Evolutionary conservation across 2,329 filamentous ascomycete genomes (phyloP), one percentile per base, ranked within the genome.

Genomic region (Stemphylium beticola): DNA sequence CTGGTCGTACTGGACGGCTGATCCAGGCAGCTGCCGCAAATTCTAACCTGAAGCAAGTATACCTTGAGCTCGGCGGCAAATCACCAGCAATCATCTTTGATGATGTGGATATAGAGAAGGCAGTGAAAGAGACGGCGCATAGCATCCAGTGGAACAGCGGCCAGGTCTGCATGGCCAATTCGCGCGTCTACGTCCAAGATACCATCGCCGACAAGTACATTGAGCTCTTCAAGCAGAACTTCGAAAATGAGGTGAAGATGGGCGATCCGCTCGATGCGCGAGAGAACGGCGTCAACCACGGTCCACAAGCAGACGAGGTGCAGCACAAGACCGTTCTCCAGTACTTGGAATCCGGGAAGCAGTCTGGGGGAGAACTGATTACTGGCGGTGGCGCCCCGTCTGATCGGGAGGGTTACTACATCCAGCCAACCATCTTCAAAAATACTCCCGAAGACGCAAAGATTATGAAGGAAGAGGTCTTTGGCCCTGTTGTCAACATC

Each of bases 21-120:
- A 93, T 95, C 73, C 93, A 88, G 61, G 69, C 66, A 76, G 78
- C 81, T 53, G 85, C 89, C 45, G 90, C 87, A 36, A 91, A 89
- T 4, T 90, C 89, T 63, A 92, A 93, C 68, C 89, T 91, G 65
- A 93, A 95, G 82, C 87, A 90, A 67, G 90, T 93, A 17, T 90
- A 92, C 78, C 90, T 91, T 69, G 93, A 95, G 77, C 80, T 95
- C 52, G 91, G 91, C 29, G 91, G 91, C 65, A 95, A 95, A 82
- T 93, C 93, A 79, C 91, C 93, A 70, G 90, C 90, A 11, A 87
- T 89, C 37, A 85, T 93, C 18, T 84, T 93, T 66, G 90, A 93
- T 72, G 91, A 91, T 44, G 91, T 91, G 18, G 92, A 86, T 61
- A 78, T 93, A 17, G 82, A 93, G 22, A 89, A 92, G 67, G 90